phyloP scores from a whole-genome alignment of 139 green algal species.

The Ettlia oleoabundans region DNA sequence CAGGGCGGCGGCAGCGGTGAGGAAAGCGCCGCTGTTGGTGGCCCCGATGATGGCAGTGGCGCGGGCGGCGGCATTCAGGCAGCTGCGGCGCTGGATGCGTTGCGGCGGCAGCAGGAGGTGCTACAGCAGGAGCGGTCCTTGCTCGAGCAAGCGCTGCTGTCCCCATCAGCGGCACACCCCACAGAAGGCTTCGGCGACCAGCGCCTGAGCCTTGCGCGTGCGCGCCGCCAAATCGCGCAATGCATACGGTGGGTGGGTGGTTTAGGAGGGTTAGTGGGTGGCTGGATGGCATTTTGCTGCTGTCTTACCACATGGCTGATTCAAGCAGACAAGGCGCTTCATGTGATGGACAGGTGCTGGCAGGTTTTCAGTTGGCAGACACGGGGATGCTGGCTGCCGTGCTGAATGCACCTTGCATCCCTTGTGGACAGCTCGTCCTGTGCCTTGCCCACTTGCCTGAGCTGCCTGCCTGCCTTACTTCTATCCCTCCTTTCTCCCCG shows the following conservation, averaged over 20 bases:
- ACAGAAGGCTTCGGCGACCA: constrained; percentile 34
- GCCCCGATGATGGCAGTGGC: too few species aligned
- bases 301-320: neutral
- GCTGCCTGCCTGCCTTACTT: neutral
- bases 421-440: too few species aligned
- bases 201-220: constrained; percentile 47
- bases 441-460: neutral
- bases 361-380: too few species aligned
- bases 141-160: constrained; percentile 41
- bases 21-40: too few species aligned
- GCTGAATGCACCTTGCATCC: too few species aligned
- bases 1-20: neutral
- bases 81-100: neutral
- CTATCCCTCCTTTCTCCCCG: neutral
- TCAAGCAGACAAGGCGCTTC: too few species aligned
- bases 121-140: constrained; percentile 26
- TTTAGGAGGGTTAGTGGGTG: neutral
- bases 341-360: too few species aligned
- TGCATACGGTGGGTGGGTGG: constrained; percentile 1
- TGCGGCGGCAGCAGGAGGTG: constrained; percentile 1
- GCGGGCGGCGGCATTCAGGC: neutral
- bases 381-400: too few species aligned
- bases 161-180: constrained; percentile 48
- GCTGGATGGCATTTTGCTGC: neutral
- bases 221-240: constrained; percentile 8